Evolutionary conservation across 805 yeast species (phyloP).

Genomic region (Yamadazyma olivae): DNA sequence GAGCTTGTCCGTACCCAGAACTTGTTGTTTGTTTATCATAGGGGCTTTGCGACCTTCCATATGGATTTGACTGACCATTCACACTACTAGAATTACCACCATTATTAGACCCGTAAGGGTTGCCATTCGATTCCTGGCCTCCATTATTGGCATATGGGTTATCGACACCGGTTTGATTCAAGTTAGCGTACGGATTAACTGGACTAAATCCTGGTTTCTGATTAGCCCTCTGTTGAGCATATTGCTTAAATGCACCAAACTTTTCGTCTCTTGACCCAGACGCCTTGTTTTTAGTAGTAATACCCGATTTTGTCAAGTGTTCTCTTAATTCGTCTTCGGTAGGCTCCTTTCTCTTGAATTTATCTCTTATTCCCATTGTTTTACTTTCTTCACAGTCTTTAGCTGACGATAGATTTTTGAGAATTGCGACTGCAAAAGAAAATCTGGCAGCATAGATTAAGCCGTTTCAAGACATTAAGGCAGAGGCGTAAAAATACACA

Average conservation of each 20-base stretch:
- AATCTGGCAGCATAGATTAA: conserved; percentile 1
- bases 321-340: conserved; percentile 45
- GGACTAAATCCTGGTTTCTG: conserved; percentile 38
- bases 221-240: conserved; percentile 43
- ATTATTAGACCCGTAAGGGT: conserved; percentile 2
- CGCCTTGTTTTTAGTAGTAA: conserved; percentile 32
- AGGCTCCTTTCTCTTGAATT: conserved; percentile 49
- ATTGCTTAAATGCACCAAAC: conserved; percentile 48
- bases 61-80: background rate
- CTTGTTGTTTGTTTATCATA: conserved; percentile 3
- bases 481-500: background rate
- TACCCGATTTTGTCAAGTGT: conserved; percentile 37
- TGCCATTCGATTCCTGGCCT: background rate
- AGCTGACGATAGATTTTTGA: conserved; percentile 1
- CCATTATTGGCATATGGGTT: conserved; percentile 11
- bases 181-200: conserved; percentile 39
- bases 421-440: background rate
- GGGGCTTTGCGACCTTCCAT: conserved; percentile 1
- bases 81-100: background rate
- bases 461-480: background rate
- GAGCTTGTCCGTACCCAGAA: background rate
- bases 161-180: conserved; percentile 12
- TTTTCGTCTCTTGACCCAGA: conserved; percentile 38
- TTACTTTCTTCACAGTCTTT: no score
- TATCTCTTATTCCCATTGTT: conserved; percentile 43